phyloP scores from a whole-genome alignment of 805 yeast genomes.

The Torulaspora gathmanii region DNA sequence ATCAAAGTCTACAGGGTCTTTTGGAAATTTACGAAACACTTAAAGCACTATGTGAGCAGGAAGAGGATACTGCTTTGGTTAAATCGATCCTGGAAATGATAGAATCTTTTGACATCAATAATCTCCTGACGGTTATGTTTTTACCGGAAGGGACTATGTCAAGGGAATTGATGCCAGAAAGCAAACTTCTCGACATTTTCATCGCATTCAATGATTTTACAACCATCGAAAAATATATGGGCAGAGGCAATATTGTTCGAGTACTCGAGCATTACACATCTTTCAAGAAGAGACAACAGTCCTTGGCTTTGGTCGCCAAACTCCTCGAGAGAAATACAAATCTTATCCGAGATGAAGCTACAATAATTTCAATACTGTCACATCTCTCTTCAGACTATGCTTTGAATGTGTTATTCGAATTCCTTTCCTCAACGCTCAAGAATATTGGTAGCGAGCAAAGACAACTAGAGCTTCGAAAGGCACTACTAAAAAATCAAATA shows the following conservation, averaged over 20 bases:
- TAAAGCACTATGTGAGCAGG: slow-evolving; percentile 6
- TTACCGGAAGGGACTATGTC: slow-evolving; percentile 7
- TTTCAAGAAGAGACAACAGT: slow-evolving; percentile 7
- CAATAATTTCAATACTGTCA: slow-evolving; percentile 13
- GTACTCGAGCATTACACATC: slow-evolving; percentile 21
- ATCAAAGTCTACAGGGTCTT: slow-evolving; percentile 10
- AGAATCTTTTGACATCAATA: slow-evolving; percentile 20
- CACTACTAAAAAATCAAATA: slow-evolving; percentile 22
- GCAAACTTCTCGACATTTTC: slow-evolving; percentile 16
- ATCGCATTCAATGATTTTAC: slow-evolving; percentile 27
- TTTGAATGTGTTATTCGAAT: slow-evolving; percentile 13
- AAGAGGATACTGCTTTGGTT: slow-evolving; percentile 7
- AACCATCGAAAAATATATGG: slow-evolving; percentile 19
- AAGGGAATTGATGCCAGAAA: slow-evolving; percentile 2
- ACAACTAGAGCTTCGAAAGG: slow-evolving; percentile 21
- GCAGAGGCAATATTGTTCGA: slow-evolving; percentile 13
- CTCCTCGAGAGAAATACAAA: slow-evolving; percentile 21
- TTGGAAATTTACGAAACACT: slow-evolving; percentile 7
- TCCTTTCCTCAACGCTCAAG: slow-evolving; percentile 16
- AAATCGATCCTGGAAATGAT: slow-evolving; percentile 7
- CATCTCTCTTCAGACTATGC: slow-evolving; percentile 20
- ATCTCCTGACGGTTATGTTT: slow-evolving; percentile 16
- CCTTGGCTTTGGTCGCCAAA: slow-evolving; percentile 12
- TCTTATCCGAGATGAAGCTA: slow-evolving; percentile 8
- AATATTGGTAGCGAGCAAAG: slow-evolving; percentile 8